Base-by-base conservation (phyloP, 257 asterid species). In the Solanum dulcamara region DNA sequence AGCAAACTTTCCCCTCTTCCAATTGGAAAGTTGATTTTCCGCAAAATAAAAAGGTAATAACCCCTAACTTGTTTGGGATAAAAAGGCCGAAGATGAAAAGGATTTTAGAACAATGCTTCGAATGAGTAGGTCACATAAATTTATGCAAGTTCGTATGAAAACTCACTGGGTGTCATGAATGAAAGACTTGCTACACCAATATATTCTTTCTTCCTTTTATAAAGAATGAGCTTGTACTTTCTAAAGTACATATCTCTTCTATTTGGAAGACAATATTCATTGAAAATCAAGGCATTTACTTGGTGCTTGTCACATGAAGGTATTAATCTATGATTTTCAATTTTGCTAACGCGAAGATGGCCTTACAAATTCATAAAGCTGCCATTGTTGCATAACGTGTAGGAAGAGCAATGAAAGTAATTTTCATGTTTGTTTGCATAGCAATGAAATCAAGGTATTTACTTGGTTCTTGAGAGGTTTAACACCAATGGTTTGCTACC, bases 11-110 rank as follows among this genome's bases (percentile, higher is more conserved):
- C 88, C 98, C 97, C 75, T 83, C 93, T 82, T 88, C 98, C 84
- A 94, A 87, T 85, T 97, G 99, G 99, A 95, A 92, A 92, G 92
- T 91, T 80, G 89, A 85, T 83, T 97, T 94, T 88, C 30, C 92
- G 48, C 94, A 90, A 90, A 92, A 92, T 91, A 88, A 91, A 92
- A 97, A 93, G 99, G 99, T 97, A 90, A 26, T 55, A 60, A 51
- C 26, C 71, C 33, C 46, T 44, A 40, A 83, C 44, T 67, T 46
- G 35, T 18, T 84, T 88, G 74, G 74, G 71, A 82, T 71, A 62
- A 59, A 68, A 51, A 86, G 32, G 77, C 51, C 7, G 30, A 84
- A 48, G 51, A 37, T 50, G 64, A 42, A 46, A 57, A 32, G 32
- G 44, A 67, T 32, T 68, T 68, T 50, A 18, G 42, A 28, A 79